A percentile compares a stretch with the other conserved stretches of the same genome.
These are phyloP conservation scores for Parmales sp. DNA, from an alignment of 108 stramenopile species.

Conservation along the genomic window DNA sequence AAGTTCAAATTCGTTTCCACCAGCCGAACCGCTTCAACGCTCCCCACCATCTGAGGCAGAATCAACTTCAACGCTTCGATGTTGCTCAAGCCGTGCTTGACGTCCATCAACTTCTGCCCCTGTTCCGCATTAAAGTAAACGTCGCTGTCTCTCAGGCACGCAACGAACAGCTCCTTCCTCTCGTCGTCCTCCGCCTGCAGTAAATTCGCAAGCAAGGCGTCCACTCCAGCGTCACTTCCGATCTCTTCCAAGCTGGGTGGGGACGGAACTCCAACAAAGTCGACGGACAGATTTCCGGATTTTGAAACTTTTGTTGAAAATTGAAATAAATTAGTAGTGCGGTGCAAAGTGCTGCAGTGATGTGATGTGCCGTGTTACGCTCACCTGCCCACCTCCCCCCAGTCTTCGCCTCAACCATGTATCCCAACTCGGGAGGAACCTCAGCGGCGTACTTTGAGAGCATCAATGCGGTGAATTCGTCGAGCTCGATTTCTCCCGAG, in stretches of 20 bases:
- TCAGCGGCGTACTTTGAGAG: background rate
- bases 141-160: background rate
- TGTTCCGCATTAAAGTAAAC: background rate
- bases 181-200: background rate
- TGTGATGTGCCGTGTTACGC: too few relatives aligned
- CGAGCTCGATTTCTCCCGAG: background rate
- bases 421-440: background rate
- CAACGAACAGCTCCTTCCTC: background rate
- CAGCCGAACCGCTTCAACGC: background rate
- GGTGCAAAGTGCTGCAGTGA: background rate
- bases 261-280: background rate
- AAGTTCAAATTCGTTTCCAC: slow-evolving; percentile 1
- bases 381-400: background rate
- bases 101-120: background rate
- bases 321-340: background rate
- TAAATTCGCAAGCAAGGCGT: background rate
- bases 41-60: background rate
- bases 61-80: background rate
- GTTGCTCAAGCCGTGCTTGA: background rate
- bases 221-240: background rate
- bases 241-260: background rate
- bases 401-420: slow-evolving; percentile 8
- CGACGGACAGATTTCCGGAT: background rate
- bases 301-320: background rate
- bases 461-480: background rate